These are phyloP conservation scores for Amanita molliuscula DNA, from an alignment of 768 basidiomycete species.

Conservation along the genomic window DNA sequence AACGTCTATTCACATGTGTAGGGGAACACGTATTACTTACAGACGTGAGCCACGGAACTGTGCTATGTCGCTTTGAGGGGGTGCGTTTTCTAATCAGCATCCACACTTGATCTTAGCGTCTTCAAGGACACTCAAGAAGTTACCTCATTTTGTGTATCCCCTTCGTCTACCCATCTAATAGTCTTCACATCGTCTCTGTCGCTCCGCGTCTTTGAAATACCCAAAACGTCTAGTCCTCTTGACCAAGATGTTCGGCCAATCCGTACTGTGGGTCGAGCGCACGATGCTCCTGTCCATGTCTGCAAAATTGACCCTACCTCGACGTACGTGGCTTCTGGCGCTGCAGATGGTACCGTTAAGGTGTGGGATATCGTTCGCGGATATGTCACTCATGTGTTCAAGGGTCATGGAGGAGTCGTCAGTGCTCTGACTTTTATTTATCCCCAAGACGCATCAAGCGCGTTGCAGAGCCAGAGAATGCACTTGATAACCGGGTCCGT, in stretches of 20 bases:
- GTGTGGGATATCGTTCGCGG: conserved; percentile 89
- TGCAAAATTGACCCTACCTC: conserved; percentile 79
- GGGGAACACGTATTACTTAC: conserved; percentile 81
- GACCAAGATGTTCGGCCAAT: conserved; percentile 51
- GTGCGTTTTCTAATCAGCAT: conserved; percentile 37
- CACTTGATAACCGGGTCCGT: conserved; percentile 85
- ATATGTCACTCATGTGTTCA: conserved; percentile 89
- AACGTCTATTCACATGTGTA: conserved; percentile 75
- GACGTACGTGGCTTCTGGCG: conserved; percentile 88
- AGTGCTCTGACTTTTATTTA: conserved; percentile 84
- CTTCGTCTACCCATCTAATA: conserved; percentile 61
- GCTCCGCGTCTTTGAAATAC: conserved; percentile 78
- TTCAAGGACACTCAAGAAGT: conserved; percentile 75
- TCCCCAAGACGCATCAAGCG: conserved; percentile 46
- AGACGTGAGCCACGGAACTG: conserved; percentile 59
- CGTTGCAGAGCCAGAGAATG: conserved; percentile 43
- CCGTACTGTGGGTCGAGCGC: conserved; percentile 74
- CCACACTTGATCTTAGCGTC: conserved; percentile 1
- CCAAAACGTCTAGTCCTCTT: conserved; percentile 30
- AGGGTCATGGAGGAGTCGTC: conserved; percentile 96
- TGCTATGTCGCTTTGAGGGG: conserved; percentile 74
- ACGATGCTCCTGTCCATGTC: conserved; percentile 91
- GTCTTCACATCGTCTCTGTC: conserved; percentile 76
- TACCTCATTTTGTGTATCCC: conserved; percentile 76
- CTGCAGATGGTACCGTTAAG: conserved; percentile 94